A percentile compares a stretch with the other conserved stretches of the same genome.
Conservation (phyloP, 345 rosid species). For the Eutrema japonicum region DNA sequence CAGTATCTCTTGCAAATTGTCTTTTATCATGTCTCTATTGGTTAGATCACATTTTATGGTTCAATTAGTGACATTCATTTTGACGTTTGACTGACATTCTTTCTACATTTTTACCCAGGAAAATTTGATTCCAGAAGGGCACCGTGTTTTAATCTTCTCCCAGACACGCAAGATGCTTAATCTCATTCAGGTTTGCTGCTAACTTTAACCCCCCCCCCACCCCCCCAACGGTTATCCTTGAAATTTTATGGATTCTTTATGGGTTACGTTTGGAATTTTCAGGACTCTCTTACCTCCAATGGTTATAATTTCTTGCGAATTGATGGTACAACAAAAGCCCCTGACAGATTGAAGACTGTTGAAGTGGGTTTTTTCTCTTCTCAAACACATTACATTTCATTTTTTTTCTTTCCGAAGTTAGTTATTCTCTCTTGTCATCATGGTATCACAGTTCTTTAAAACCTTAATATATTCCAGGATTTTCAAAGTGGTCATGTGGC, state of each 20-base stretch:
- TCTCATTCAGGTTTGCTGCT: slow-evolving; percentile 79
- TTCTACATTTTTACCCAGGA: slow-evolving; percentile 52
- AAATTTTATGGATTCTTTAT: slow-evolving; percentile 20
- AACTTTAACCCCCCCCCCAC: no score
- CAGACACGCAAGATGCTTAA: slow-evolving; percentile 98
- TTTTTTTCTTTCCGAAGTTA: not conserved
- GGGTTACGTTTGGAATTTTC: slow-evolving; percentile 22
- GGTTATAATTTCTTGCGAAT: slow-evolving; percentile 78
- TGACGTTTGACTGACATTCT: slow-evolving; percentile 31
- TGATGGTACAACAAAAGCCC: slow-evolving; percentile 93
- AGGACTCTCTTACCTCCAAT: slow-evolving; percentile 75
- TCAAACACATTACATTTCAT: slow-evolving; percentile 6
- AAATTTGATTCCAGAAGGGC: slow-evolving; percentile 86
- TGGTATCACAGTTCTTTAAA: slow-evolving; percentile 28
- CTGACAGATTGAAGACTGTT: slow-evolving; percentile 81
- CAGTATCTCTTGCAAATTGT: slow-evolving; percentile 87
- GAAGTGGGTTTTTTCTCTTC: slow-evolving; percentile 54
- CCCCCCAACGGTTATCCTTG: slow-evolving; percentile 18
- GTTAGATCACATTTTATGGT: slow-evolving; percentile 48
- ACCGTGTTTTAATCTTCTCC: slow-evolving; percentile 90
- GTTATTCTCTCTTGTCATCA: slow-evolving; percentile 31
- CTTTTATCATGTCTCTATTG: slow-evolving; percentile 78
- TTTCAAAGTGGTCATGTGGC: slow-evolving; percentile 82
- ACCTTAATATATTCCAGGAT: slow-evolving; percentile 53
- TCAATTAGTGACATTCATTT: slow-evolving; percentile 16